Percentiles rank a stretch among this genome's conserved stretches.
Evolutionary conservation across 83 land plant species (phyloP).

Genomic region (Picea mariana): DNA sequence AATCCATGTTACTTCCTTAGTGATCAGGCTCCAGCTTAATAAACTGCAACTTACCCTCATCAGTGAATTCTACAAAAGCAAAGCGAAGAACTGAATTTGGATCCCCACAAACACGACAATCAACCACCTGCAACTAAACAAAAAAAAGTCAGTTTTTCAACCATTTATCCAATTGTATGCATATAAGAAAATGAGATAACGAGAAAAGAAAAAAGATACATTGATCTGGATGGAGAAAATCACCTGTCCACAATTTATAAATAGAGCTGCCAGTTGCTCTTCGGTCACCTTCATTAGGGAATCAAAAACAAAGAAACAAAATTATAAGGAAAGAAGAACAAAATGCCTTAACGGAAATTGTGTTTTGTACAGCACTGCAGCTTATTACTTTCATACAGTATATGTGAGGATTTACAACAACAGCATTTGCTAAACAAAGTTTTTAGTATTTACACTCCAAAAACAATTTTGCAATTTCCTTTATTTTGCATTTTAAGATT

Average conservation of each 20-base stretch:
- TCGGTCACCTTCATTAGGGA: constrained; percentile 53
- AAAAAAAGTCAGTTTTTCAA: background rate
- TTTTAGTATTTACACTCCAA: background rate
- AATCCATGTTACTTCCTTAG: background rate
- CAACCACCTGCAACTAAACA: constrained; percentile 54
- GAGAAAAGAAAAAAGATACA: constrained; percentile 1
- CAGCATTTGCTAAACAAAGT: background rate
- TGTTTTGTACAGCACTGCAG: background rate
- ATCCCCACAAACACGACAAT: constrained; percentile 78
- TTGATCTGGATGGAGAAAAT: constrained; percentile 1
- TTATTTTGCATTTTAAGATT: background rate
- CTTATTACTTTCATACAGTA: background rate
- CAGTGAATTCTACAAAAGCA: constrained; percentile 73
- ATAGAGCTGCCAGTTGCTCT: constrained; percentile 72
- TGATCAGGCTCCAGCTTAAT: background rate
- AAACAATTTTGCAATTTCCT: background rate
- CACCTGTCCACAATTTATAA: constrained; percentile 68
- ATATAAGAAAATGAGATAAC: background rate
- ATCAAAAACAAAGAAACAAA: constrained; percentile 12
- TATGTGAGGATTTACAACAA: background rate
- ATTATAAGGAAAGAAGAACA: background rate
- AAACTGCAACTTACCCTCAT: constrained; percentile 50
- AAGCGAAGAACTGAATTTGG: constrained; percentile 76
- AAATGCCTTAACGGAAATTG: background rate
- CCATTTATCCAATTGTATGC: background rate